Base-by-base conservation (phyloP, 2,329 filamentous ascomycete species). In the Stylonectria norvegica region DNA sequence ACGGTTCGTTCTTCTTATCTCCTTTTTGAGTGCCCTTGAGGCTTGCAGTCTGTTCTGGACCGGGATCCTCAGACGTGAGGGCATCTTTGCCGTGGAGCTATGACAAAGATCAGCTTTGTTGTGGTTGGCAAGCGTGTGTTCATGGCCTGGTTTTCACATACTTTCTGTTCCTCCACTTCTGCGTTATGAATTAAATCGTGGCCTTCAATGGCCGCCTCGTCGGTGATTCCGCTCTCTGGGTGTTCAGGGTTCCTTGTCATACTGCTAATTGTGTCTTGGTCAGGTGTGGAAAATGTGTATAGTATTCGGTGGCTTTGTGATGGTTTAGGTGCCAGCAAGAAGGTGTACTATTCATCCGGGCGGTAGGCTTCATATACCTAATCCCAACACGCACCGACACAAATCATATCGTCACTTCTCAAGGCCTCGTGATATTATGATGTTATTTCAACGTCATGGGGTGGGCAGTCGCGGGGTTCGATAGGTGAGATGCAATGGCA, bases 121-220 rank as follows among this genome's bases (percentile, higher is more conserved):
- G 20, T 25, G 23, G 19, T 29, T 29, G 15, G 27, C 27, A 29
- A n/a, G 16, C 10, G 4, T 14, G 5, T 14, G 17, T 16, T 3
- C 6, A 30, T 30, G 14, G 5, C 4, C 3, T 20, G 5, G 16
- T 23, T 2, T 19, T 14, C n/a, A 34, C 47, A 11, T 20, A 58
- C 59, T 38, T 50, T 53, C 35, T 64, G 61, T 36, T 64, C 61
- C 32, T 64, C 60, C 1, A 53, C n/a, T 35, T 65, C 62, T 20
- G 61, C 62, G 4, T 52, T 38, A 34, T 64, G 60, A 14, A 65
- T 65, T 31, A 65, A 52, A 14, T 65, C 62, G 32, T 65, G 62
- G 5, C 43, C 42, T 38, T 62, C 61, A 5, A 57, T 36, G 12
- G 61, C 62, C 17, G 52, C 56, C 47, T 63, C 58, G 27, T 63